Evolutionary conservation across 1,284 basidiomycete species (phyloP), one percentile per base, ranked within the genome.

Genomic region (Ganoderma lucidum): DNA sequence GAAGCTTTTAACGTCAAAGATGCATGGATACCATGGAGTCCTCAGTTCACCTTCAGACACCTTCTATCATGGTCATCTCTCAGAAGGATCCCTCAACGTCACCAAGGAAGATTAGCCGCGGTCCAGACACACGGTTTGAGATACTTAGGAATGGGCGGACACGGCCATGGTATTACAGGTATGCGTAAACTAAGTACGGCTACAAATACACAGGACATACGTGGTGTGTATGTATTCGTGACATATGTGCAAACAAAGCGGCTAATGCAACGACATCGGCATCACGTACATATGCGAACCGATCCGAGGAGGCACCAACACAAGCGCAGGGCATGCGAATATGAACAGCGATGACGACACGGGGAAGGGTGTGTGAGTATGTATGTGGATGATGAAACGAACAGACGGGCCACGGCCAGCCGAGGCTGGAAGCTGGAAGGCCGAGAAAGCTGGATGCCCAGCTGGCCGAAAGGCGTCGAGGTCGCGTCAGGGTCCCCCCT

Each of bases 201-300:
- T 48, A 48, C 45, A 48, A 48, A 48, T 48, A 48, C 45, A 48
- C 45, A n/a, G 45, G 45, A 48, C n/a, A 23, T 48, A 3, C 45
- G 8, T 23, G n/a, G 45, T 23, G 10, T 23, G 45, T 23, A 48
- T 23, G 45, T n/a, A n/a, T 48, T 48, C 45, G 45, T 48, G 45
- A 23, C n/a, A 48, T n/a, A 48, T 48, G 23, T 48, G 45, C 45
- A 48, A 48, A 48, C n/a, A 48, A 48, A 23, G 45, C 4, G 45
- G n/a, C 2, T 1, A 48, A 1, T 23, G 45, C 45, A 48, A 23
- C n/a, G 45, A 48, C 17, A 48, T 48, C 45, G 45, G 17, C 45
- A 23, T 48, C 45, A 48, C 45, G 45, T 48, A 48, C 45, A 48
- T 48, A 48, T 48, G n/a, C 45, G n/a, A 48, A 48, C 45, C 45